phyloP scores from a whole-genome alignment of 352 stramenopile species.

The Phytophthora rubi region DNA sequence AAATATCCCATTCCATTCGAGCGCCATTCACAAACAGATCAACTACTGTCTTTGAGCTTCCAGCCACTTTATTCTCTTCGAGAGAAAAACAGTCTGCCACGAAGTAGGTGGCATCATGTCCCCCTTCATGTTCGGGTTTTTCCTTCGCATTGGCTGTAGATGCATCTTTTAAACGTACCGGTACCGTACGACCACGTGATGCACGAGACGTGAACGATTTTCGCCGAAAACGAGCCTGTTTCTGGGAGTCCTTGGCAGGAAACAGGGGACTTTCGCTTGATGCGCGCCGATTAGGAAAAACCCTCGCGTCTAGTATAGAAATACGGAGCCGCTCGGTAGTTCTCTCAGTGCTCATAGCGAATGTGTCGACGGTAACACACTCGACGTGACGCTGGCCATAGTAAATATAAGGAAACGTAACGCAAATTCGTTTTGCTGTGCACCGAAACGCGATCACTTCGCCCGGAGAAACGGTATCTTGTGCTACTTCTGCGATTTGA shows the following conservation, averaged over 20 bases:
- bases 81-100: constrained; percentile 61
- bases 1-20: constrained; percentile 55
- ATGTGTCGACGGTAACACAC: constrained; percentile 66
- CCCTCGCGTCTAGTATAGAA: constrained; percentile 42
- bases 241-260: constrained; percentile 11
- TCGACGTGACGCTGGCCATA: constrained; percentile 42
- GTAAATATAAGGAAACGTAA: constrained; percentile 53
- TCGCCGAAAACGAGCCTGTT: constrained; percentile 8
- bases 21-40: constrained; percentile 72
- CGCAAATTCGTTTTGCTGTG: constrained; percentile 61
- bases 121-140: not conserved
- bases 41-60: constrained; percentile 57
- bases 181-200: constrained; percentile 5
- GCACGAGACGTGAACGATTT: constrained; percentile 27
- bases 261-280: constrained; percentile 10
- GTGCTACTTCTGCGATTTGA: constrained; percentile 42
- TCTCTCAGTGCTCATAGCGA: constrained; percentile 70
- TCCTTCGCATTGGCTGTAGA: not conserved
- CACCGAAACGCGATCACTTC: constrained; percentile 71
- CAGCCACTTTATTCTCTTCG: constrained; percentile 64
- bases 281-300: constrained; percentile 33
- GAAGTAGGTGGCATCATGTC: constrained; percentile 46
- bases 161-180: not conserved
- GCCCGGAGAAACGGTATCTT: constrained; percentile 40
- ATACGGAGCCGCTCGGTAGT: constrained; percentile 61